Conservation (phyloP, 2,329 filamentous ascomycete genomes). For the Aureobasidium sp. region DNA sequence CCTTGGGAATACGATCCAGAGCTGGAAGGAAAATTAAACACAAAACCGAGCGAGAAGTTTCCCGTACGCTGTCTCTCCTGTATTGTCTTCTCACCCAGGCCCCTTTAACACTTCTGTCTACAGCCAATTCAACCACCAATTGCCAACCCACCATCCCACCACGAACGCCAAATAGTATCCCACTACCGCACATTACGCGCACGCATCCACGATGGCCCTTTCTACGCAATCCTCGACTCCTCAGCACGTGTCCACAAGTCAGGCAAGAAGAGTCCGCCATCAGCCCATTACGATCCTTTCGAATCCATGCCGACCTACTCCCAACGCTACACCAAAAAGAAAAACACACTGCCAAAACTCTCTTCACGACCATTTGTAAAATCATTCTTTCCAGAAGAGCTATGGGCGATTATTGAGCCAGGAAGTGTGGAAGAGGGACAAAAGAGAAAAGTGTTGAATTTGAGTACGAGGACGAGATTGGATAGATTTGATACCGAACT, state of each 20-base stretch:
- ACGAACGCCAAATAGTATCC: slow-evolving; percentile 44
- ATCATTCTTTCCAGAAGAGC: slow-evolving; percentile 52
- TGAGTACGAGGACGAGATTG: slow-evolving; percentile 12
- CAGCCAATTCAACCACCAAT: slow-evolving; percentile 28
- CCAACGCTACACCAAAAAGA: slow-evolving; percentile 51
- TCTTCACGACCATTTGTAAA: slow-evolving; percentile 49
- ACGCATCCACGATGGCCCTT: slow-evolving; percentile 52
- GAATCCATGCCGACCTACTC: slow-evolving; percentile 53
- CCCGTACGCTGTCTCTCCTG: slow-evolving; percentile 28
- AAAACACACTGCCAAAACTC: slow-evolving; percentile 48
- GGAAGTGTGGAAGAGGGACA: slow-evolving; percentile 23
- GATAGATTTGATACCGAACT: slow-evolving; percentile 26
- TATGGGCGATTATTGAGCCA: slow-evolving; percentile 48
- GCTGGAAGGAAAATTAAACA: slow-evolving; percentile 26
- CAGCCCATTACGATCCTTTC: slow-evolving; percentile 53
- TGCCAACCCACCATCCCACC: slow-evolving; percentile 33
- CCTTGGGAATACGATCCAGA: slow-evolving; percentile 37
- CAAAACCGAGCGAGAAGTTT: slow-evolving; percentile 35
- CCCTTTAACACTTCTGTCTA: neutral
- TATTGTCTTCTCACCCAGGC: neutral
- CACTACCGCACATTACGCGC: slow-evolving; percentile 48
- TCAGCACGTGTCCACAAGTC: slow-evolving; percentile 37
- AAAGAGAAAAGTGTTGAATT: neutral
- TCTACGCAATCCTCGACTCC: slow-evolving; percentile 50
- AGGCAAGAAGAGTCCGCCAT: slow-evolving; percentile 15